Percentiles rank a stretch among this genome's conserved stretches.
phyloP scores from a whole-genome alignment of 2,329 filamentous ascomycete genomes.

The Verticillium klebahnii region DNA sequence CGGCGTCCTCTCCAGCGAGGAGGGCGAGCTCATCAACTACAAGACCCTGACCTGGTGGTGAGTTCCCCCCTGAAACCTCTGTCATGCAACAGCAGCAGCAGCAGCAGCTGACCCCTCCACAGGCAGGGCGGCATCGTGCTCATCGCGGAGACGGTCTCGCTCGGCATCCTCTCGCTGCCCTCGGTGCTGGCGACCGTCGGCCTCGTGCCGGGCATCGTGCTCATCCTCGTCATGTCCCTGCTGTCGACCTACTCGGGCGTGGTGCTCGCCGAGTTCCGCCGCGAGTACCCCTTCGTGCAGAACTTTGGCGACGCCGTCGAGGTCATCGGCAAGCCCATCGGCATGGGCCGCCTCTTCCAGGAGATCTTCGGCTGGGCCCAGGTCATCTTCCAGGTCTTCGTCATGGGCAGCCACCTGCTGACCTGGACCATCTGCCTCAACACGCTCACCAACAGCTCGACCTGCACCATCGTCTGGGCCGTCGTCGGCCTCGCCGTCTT shows the following conservation, averaged over 20 bases:
- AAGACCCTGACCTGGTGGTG: slow-evolving; percentile 34
- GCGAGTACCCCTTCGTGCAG: slow-evolving; percentile 63
- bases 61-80: slow-evolving; percentile 4
- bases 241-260: slow-evolving; percentile 62
- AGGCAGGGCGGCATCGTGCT: slow-evolving; percentile 40
- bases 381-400: slow-evolving; percentile 59
- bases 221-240: slow-evolving; percentile 62
- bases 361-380: slow-evolving; percentile 57
- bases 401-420: slow-evolving; percentile 65
- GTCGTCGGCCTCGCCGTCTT: slow-evolving; percentile 56
- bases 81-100: no score
- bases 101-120: background rate
- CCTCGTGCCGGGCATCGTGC: slow-evolving; percentile 65
- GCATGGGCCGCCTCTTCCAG: slow-evolving; percentile 48
- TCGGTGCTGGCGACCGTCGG: slow-evolving; percentile 69
- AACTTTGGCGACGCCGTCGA: slow-evolving; percentile 63
- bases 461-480: slow-evolving; percentile 61
- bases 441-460: slow-evolving; percentile 52
- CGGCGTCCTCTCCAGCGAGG: slow-evolving; percentile 1
- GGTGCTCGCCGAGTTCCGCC: slow-evolving; percentile 61
- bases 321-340: slow-evolving; percentile 41
- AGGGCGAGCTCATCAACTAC: slow-evolving; percentile 24
- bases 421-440: slow-evolving; percentile 66
- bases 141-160: slow-evolving; percentile 39
- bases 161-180: slow-evolving; percentile 65